Percentiles rank a stretch among this genome's conserved stretches.
Conservation (phyloP, 495 filamentous ascomycete genomes). For the Trichoderma erinaceum region DNA sequence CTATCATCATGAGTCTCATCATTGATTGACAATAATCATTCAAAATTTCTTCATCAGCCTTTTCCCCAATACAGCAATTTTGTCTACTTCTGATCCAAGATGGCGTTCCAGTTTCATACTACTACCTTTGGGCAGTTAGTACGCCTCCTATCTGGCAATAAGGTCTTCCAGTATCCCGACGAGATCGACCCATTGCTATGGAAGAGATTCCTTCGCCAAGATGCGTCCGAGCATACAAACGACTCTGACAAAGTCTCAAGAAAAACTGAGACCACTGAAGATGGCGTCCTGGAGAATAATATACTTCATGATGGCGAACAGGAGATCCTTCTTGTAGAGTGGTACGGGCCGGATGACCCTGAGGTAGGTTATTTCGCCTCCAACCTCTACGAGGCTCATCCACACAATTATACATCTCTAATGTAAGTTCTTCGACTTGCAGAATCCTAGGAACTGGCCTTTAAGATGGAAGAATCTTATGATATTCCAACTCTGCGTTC, state of each 20-base stretch:
- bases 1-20: neutral
- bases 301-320: neutral
- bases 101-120: neutral
- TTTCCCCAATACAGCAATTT: too few species aligned
- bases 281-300: neutral
- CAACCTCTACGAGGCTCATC: neutral
- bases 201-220: neutral
- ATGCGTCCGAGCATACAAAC: neutral
- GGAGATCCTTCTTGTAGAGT: conserved; percentile 19
- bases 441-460: conserved; percentile 29
- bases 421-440: neutral
- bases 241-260: neutral
- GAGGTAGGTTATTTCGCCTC: conserved; percentile 18
- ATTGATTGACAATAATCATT: neutral
- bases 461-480: conserved; percentile 19
- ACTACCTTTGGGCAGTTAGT: neutral
- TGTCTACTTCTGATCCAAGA: neutral
- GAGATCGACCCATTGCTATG: neutral
- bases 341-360: conserved; percentile 25
- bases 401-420: neutral
- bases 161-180: neutral
- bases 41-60: too few species aligned
- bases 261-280: neutral
- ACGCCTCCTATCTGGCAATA: neutral
- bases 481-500: conserved; percentile 22